Base-by-base conservation (phyloP, 2,329 filamentous ascomycete genomes). In the Colletotrichum agaves region DNA sequence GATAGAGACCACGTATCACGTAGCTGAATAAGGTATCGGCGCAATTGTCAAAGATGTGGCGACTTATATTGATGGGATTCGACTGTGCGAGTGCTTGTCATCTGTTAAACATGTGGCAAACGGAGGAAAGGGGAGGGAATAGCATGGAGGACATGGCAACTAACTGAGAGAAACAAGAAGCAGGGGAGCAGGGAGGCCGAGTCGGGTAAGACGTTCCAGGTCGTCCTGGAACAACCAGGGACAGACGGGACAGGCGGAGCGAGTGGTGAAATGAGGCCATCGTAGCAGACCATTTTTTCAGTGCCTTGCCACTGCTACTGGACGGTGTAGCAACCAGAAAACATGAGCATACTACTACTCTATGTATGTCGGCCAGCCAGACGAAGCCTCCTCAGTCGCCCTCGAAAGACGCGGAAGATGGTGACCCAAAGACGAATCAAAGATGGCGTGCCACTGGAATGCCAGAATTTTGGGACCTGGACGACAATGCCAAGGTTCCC, bases 361-460 rank as follows among this genome's bases (percentile, higher is more conserved):
- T 27, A 6, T 15, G 6, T 33, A 15, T 35, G 39, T 7, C 21
- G 43, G 33, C 31, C n/a, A 49, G 39, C 43, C 27, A 33, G 10
- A 27, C 33, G 33, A 6, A 35, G 33, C 3, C 33, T 23, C 23
- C 23, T 27, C 35, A 37, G 35, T 37, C 35, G 6, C 23, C 23
- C 23, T 27, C 23, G 23, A 27, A 23, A 37, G 35, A 37, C 35
- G 13, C 11, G 13, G 46, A 69, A 27, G 53, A 52, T 65, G 56
- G 61, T 64, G 60, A 53, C 61, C 67, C 13, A 47, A 23, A 61
- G 47, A 61, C 68, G 57, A 63, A 69, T 70, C 68, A 46, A 49
- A 55, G 56, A 62, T 52, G 61, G 65, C 68, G 61, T 70, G 64
- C 56, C 49, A 37, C 66, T 57, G 61, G 68, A 44, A 65, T 50